Conservation (phyloP, 106 monocot genomes). For the Platanthera zijinensis region DNA sequence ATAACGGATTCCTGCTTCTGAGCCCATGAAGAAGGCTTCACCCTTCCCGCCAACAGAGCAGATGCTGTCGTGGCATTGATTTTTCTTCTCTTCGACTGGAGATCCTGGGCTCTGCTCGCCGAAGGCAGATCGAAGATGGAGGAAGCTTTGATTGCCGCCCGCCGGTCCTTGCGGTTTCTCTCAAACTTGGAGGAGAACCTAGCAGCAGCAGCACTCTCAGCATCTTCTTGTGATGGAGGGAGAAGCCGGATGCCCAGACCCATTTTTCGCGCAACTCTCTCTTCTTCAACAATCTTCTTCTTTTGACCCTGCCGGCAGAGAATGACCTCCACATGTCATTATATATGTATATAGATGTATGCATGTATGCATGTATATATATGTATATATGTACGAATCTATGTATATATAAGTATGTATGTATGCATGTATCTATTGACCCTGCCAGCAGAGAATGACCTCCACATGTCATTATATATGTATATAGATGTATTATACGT, state of each 20-base stretch:
- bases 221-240: conserved; percentile 69
- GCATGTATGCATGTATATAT: too few relatives aligned
- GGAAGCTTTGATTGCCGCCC: conserved; percentile 79
- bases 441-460: conserved; percentile 22
- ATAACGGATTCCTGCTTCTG: conserved; percentile 2
- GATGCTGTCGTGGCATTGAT: conserved; percentile 51
- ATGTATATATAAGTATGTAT: too few relatives aligned
- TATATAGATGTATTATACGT: too few relatives aligned
- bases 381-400: too few relatives aligned
- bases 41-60: conserved; percentile 48
- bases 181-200: conserved; percentile 79
- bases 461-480: background rate
- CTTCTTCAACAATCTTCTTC: conserved; percentile 76
- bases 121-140: conserved; percentile 64
- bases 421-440: conserved; percentile 37
- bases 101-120: conserved; percentile 29
- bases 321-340: background rate
- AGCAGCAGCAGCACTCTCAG: conserved; percentile 35
- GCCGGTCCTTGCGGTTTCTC: conserved; percentile 56
- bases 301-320: conserved; percentile 52
- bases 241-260: conserved; percentile 82
- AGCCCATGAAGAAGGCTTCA: conserved; percentile 59
- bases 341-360: background rate
- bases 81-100: conserved; percentile 62
- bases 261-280: conserved; percentile 49